Conservation (phyloP, 164 flowering plant genomes). For the Vitis rupestris region DNA sequence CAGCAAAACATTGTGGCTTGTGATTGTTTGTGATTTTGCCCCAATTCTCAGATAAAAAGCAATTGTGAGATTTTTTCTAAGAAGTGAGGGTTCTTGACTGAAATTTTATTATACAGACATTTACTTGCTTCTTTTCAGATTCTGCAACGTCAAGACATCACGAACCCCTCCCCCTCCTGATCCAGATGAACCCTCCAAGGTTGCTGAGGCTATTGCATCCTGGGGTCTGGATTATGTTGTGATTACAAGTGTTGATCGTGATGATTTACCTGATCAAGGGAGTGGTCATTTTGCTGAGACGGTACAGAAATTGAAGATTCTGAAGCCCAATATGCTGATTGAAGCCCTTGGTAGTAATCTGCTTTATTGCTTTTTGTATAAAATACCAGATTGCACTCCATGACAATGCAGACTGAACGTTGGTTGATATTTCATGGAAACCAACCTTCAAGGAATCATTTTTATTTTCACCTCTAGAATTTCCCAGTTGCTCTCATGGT, state of each 20-base stretch:
- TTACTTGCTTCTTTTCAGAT: slow-evolving; percentile 39
- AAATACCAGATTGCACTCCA: neutral
- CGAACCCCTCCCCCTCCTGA: slow-evolving; percentile 96
- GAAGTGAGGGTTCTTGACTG: too few relatives aligned
- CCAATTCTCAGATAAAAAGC: too few relatives aligned
- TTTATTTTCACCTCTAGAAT: neutral
- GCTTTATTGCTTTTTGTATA: neutral
- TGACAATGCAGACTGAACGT: neutral
- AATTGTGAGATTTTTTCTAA: neutral
- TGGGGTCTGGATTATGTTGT: slow-evolving; percentile 99
- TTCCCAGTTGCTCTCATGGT: neutral
- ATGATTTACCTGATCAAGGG: slow-evolving; percentile 96
- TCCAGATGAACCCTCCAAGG: slow-evolving; percentile 89
- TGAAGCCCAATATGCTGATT: slow-evolving; percentile 81
- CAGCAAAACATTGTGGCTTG: too few relatives aligned
- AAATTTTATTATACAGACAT: neutral
- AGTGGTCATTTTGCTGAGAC: slow-evolving; percentile 97
- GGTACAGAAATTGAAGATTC: slow-evolving; percentile 71
- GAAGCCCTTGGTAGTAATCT: slow-evolving; percentile 86
- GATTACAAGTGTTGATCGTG: slow-evolving; percentile 95
- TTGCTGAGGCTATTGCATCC: slow-evolving; percentile 96
- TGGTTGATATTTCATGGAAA: neutral
- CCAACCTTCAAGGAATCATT: neutral
- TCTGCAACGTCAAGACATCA: slow-evolving; percentile 98
- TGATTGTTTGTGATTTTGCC: too few relatives aligned